These are phyloP conservation scores for Aspergillus hortae DNA, from an alignment of 2,329 filamentous ascomycete genomes.

Conservation along the genomic window DNA sequence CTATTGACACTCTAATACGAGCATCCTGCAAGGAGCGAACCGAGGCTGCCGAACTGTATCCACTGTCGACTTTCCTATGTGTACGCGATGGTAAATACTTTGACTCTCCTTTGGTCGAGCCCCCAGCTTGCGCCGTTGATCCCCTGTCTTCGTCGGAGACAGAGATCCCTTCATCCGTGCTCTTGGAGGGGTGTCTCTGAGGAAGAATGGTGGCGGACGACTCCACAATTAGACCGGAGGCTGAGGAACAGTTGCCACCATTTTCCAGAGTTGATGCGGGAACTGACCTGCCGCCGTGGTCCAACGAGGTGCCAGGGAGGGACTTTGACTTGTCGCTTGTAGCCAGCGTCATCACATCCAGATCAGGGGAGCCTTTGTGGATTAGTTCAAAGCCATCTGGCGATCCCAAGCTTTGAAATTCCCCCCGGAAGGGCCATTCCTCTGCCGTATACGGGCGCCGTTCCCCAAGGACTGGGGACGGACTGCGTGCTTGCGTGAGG, in stretches of 20 bases:
- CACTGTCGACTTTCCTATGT: conserved; percentile 34
- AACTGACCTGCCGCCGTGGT: too few relatives aligned
- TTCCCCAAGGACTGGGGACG: conserved; percentile 10
- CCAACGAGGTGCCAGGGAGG: too few relatives aligned
- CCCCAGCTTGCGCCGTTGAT: neutral
- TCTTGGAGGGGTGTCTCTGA: neutral
- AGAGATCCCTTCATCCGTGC: conserved; percentile 15
- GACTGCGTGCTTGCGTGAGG: conserved; percentile 12
- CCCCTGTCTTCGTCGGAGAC: conserved; percentile 17
- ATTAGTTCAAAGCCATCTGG: neutral
- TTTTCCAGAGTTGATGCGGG: neutral
- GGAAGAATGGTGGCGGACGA: neutral
- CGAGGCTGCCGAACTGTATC: conserved; percentile 37
- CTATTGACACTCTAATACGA: conserved; percentile 21
- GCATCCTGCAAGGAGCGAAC: conserved; percentile 24
- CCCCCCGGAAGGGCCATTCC: neutral
- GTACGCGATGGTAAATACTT: conserved; percentile 19
- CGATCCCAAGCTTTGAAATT: neutral
- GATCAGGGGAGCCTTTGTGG: neutral
- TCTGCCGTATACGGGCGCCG: neutral
- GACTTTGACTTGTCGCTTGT: too few relatives aligned
- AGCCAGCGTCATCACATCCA: neutral
- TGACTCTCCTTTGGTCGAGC: conserved; percentile 1
- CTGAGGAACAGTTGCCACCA: neutral
- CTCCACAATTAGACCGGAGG: neutral